Evolutionary conservation across 2,329 filamentous ascomycete species (phyloP), one percentile per base, ranked within the genome.

Genomic region (Calonectria henricotiae): DNA sequence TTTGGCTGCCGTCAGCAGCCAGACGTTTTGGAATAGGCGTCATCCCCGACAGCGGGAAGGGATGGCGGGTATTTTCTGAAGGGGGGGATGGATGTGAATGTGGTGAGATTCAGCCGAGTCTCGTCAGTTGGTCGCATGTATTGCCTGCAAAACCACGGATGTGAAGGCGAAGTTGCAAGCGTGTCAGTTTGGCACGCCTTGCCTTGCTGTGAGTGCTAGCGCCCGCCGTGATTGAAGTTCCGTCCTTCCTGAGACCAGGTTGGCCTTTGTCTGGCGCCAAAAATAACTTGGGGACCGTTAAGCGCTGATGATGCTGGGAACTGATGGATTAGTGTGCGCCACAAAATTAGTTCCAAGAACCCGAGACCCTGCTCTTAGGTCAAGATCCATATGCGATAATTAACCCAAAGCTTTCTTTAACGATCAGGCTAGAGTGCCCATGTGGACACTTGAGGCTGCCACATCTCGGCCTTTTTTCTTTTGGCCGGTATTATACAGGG

Each of bases 251-350:
- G 30, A 41, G 51, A 46, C 35, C 46, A 46, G 39, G 12, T 43
- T 12, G 54, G 43, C 30, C 17, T 30, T 51, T 55, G 54, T 60
- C n/a, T 64, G 58, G 62, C 60, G 68, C 69, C 69, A 71, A 71
- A 71, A 71, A 71, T 71, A 71, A 62, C 54, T 43, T 54, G 27
- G 27, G n/a, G 49, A 65, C 54, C 43, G 46, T 68, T 71, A 71
- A 71, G 69, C 69, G 69, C 69, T 68, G 61, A 71, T 61, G 60
- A 43, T 44, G 60, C 25, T 63, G 54, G 65, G 47, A 71, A 65
- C 65, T 39, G 51, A 39, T 39, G 44, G 35, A 30, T 60, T 30
- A 23, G 58, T 64, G 43, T 63, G 51, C 41, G 68, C 58, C 67
- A 65, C 51, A 58, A 15, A 32, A 58, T 58, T 58, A 58, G 51